A percentile compares a stretch with the other conserved stretches of the same genome.
phyloP scores from a whole-genome alignment of 495 filamentous ascomycete species.

The Hypomontagnella monticulosa region DNA sequence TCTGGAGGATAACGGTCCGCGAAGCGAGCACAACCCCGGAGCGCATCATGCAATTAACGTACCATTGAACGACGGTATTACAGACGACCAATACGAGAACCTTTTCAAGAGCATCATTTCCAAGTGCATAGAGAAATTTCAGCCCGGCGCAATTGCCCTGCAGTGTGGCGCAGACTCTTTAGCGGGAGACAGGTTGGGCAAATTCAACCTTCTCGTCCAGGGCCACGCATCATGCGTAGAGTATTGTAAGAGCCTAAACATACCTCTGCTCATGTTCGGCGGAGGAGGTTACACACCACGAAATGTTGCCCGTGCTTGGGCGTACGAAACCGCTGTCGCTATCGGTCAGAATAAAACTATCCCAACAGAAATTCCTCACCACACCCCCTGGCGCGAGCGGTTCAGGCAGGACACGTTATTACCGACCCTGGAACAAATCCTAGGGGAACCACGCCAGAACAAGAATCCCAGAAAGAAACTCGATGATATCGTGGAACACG shows the following conservation, averaged over 20 bases:
- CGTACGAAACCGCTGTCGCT: constrained; percentile 92
- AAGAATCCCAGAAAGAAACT: constrained; percentile 80
- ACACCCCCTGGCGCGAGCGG: constrained; percentile 80
- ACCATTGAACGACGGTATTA: constrained; percentile 92
- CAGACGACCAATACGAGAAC: constrained; percentile 86
- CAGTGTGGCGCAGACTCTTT: constrained; percentile 97
- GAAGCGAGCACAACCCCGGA: constrained; percentile 84
- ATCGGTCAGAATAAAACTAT: constrained; percentile 77
- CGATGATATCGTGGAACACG: constrained; percentile 74
- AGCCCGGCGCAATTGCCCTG: constrained; percentile 87
- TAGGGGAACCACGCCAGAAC: constrained; percentile 70
- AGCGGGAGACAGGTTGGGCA: constrained; percentile 89
- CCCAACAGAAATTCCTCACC: constrained; percentile 74
- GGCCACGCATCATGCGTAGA: constrained; percentile 92
- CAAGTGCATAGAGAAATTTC: constrained; percentile 77
- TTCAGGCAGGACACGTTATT: constrained; percentile 87
- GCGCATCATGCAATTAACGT: constrained; percentile 98
- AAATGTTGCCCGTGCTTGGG: constrained; percentile 96
- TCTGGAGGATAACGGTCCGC: constrained; percentile 87
- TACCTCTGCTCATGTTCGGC: constrained; percentile 89
- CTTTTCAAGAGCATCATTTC: constrained; percentile 86
- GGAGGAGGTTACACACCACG: constrained; percentile 98
- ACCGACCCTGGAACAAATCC: constrained; percentile 75
- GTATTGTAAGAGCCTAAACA: constrained; percentile 78
- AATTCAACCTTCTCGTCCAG: constrained; percentile 95